Evolutionary conservation across 306 rosid genomes (phyloP).

Genomic region (Quercus agrifolia): DNA sequence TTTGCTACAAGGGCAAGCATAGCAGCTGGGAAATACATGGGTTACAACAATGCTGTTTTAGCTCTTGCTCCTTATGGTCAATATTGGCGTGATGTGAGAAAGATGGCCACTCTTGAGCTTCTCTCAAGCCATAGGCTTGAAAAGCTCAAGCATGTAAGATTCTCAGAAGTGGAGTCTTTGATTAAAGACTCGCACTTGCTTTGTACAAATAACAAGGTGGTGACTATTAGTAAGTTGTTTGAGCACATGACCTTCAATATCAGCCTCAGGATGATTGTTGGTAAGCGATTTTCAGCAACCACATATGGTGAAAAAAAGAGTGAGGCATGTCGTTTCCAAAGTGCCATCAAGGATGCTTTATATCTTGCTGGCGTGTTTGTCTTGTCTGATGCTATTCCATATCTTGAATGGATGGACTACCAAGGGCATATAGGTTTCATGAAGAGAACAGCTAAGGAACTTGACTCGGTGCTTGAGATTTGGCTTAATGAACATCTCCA

Average conservation of each 20-base stretch:
- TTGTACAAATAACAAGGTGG: not conserved
- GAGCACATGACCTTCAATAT: constrained; percentile 22
- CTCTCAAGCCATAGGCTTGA: constrained; percentile 21
- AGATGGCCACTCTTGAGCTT: constrained; percentile 29
- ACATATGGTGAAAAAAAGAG: not conserved
- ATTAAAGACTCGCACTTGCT: constrained; percentile 2
- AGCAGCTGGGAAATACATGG: constrained; percentile 28
- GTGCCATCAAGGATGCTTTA: constrained; percentile 6
- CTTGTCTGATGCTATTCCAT: constrained; percentile 35
- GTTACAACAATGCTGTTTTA: constrained; percentile 46
- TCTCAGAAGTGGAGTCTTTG: constrained; percentile 12
- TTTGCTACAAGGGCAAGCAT: constrained; percentile 37
- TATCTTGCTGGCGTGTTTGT: constrained; percentile 25
- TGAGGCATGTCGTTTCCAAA: constrained; percentile 6
- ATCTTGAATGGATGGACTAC: constrained; percentile 24
- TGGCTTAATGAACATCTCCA: constrained; percentile 32
- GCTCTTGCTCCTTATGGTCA: constrained; percentile 53
- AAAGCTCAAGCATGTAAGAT: not conserved
- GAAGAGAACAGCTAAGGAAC: constrained; percentile 25
- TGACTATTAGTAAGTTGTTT: constrained; percentile 16
- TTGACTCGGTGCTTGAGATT: constrained; percentile 13
- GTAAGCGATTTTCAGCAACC: constrained; percentile 17
- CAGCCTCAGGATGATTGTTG: constrained; percentile 15
- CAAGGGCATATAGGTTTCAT: constrained; percentile 21
- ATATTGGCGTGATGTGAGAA: constrained; percentile 63